Conservation (phyloP, 306 rosid species). For the Spatholobus suberectus region DNA sequence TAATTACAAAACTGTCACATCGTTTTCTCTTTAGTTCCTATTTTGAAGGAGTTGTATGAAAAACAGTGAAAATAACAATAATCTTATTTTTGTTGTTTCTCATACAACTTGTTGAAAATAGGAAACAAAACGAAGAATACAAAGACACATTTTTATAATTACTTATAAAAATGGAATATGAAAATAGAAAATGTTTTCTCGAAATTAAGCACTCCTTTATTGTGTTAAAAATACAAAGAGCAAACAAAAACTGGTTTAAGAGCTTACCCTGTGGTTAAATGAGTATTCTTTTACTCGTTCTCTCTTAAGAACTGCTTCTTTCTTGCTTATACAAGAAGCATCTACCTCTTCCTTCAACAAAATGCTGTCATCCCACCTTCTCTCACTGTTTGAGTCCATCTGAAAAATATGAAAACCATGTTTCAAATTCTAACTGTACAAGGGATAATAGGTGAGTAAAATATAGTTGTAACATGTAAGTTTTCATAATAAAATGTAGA, state of each 20-base stretch:
- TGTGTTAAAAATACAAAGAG: no score
- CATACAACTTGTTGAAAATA: neutral
- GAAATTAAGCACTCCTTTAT: no score
- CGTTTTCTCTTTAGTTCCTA: neutral
- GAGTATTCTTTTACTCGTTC: conserved; percentile 70
- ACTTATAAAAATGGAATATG: neutral
- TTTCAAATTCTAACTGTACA: conserved; percentile 6
- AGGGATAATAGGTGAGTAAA: neutral
- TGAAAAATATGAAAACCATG: conserved; percentile 45
- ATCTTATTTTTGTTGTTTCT: neutral
- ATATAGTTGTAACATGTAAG: neutral
- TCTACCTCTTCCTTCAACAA: conserved; percentile 71
- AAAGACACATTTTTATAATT: neutral
- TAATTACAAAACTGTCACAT: neutral
- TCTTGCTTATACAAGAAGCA: conserved; percentile 59
- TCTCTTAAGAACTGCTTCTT: conserved; percentile 67
- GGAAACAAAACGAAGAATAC: neutral
- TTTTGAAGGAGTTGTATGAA: neutral
- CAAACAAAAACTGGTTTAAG: conserved; percentile 11
- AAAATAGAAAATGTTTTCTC: neutral
- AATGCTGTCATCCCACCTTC: conserved; percentile 75
- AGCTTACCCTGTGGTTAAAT: conserved; percentile 69
- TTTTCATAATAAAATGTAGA: neutral
- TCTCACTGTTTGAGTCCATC: conserved; percentile 71
- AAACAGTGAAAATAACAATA: neutral